Evolutionary conservation across 2,329 filamentous ascomycete genomes (phyloP).

Genomic region (Aspergillus amoenus): DNA sequence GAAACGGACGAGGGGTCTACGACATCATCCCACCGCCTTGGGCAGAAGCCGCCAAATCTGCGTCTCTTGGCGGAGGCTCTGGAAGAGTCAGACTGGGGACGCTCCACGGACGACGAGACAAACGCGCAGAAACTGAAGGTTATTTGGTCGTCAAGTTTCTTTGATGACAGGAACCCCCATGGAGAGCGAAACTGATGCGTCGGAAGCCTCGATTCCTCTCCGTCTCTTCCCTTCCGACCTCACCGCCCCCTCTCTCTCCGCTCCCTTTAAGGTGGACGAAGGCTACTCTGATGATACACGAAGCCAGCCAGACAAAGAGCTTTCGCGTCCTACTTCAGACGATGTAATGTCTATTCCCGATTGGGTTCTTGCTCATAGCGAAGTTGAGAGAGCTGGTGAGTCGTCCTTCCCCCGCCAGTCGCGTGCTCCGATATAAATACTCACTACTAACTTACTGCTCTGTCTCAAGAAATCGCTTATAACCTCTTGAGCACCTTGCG

Average conservation of each 20-base stretch:
- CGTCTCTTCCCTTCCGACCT: conserved; percentile 28
- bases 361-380: conserved; percentile 55
- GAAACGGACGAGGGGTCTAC: neutral
- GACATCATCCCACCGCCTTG: conserved; percentile 6
- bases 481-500: conserved; percentile 74
- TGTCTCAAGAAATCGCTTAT: conserved; percentile 70
- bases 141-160: neutral
- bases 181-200: conserved; percentile 28
- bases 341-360: conserved; percentile 50
- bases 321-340: conserved; percentile 33
- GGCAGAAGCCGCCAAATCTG: neutral
- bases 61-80: conserved; percentile 2
- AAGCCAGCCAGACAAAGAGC: conserved; percentile 45
- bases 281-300: conserved; percentile 78
- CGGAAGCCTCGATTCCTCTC: conserved; percentile 21
- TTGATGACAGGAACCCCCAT: conserved; percentile 21
- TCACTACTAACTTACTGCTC: conserved; percentile 17
- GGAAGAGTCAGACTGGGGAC: neutral
- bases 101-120: neutral
- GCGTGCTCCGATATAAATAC: conserved; percentile 1
- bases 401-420: conserved; percentile 8
- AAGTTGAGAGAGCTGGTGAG: conserved; percentile 57
- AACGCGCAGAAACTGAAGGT: neutral
- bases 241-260: conserved; percentile 29
- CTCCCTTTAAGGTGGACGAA: conserved; percentile 68